These are phyloP conservation scores for Amoebophrya sp. DNA, from an alignment of 169 alveolate genomes.

Conservation along the genomic window DNA sequence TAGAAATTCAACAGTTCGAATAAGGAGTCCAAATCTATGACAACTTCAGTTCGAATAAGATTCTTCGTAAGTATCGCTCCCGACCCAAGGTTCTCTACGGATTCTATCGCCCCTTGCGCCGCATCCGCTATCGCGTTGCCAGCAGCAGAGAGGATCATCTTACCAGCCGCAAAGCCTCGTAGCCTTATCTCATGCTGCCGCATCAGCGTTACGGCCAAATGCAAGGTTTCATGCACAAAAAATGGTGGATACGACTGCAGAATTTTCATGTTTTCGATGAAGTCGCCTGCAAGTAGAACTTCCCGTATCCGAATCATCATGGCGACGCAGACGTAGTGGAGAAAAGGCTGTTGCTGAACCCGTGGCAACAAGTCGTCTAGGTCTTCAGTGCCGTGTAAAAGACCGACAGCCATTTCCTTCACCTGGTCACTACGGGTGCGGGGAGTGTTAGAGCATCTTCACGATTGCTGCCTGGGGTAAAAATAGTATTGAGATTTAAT, in stretches of 20 bases:
- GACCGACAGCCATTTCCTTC: too few relatives aligned
- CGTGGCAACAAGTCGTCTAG: neutral
- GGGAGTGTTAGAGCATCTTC: too few relatives aligned
- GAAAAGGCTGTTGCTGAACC: neutral
- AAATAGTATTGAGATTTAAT: too few relatives aligned
- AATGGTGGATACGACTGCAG: constrained; percentile 28
- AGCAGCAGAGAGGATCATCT: neutral
- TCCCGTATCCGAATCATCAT: constrained; percentile 18
- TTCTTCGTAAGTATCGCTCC: neutral
- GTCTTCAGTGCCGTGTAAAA: too few relatives aligned
- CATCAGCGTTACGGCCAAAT: neutral
- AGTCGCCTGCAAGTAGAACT: constrained; percentile 30
- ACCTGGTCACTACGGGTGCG: too few relatives aligned
- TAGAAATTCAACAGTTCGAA: too few relatives aligned
- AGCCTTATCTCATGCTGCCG: neutral
- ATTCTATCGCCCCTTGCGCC: neutral
- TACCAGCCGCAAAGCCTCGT: neutral
- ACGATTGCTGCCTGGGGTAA: too few relatives aligned
- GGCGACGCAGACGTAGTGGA: constrained; percentile 32
- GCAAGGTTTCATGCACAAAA: neutral
- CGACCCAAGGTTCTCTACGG: neutral
- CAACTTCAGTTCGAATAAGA: too few relatives aligned
- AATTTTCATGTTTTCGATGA: constrained; percentile 2
- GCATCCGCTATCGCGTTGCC: neutral
- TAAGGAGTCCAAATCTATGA: too few relatives aligned